These are phyloP conservation scores for Trichocladium uniseriatum DNA, from an alignment of 495 filamentous ascomycete genomes.

Conservation along the genomic window DNA sequence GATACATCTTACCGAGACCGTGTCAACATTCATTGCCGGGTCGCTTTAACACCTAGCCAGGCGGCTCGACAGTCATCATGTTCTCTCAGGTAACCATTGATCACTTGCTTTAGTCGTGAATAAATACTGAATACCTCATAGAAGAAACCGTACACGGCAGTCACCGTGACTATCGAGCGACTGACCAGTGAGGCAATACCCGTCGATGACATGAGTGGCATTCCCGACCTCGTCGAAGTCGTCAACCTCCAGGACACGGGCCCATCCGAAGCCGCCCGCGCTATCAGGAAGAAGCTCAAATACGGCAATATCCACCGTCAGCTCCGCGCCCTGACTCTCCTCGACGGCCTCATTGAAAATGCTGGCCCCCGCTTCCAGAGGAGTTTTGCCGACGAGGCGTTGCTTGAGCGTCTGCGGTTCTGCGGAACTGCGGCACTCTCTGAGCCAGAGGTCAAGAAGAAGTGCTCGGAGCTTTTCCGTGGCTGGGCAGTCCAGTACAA, in stretches of 20 bases:
- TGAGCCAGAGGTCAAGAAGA: slow-evolving; percentile 74
- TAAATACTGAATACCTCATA: slow-evolving; percentile 24
- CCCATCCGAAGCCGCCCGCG: slow-evolving; percentile 81
- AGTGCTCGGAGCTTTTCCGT: slow-evolving; percentile 75
- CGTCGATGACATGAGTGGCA: slow-evolving; percentile 82
- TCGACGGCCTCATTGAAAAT: slow-evolving; percentile 93
- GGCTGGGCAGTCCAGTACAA: slow-evolving; percentile 84
- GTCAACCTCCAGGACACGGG: slow-evolving; percentile 83
- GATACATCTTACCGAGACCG: no score
- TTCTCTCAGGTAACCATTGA: slow-evolving; percentile 32
- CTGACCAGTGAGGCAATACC: slow-evolving; percentile 84
- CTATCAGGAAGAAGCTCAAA: slow-evolving; percentile 96
- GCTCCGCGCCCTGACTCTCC: slow-evolving; percentile 77
- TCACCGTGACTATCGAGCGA: slow-evolving; percentile 88
- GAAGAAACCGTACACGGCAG: slow-evolving; percentile 90
- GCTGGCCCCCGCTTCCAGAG: slow-evolving; percentile 83
- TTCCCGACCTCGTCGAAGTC: slow-evolving; percentile 89
- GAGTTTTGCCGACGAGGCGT: slow-evolving; percentile 80
- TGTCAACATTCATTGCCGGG: no score
- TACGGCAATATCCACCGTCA: slow-evolving; percentile 92
- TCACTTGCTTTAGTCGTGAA: background rate
- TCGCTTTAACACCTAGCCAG: no score
- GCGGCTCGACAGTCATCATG: slow-evolving; percentile 18
- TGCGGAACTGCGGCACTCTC: slow-evolving; percentile 77
- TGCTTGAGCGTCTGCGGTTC: slow-evolving; percentile 85